Evolutionary conservation across 495 filamentous ascomycete species (phyloP).

Genomic region (Podospora pseudopauciseta): DNA sequence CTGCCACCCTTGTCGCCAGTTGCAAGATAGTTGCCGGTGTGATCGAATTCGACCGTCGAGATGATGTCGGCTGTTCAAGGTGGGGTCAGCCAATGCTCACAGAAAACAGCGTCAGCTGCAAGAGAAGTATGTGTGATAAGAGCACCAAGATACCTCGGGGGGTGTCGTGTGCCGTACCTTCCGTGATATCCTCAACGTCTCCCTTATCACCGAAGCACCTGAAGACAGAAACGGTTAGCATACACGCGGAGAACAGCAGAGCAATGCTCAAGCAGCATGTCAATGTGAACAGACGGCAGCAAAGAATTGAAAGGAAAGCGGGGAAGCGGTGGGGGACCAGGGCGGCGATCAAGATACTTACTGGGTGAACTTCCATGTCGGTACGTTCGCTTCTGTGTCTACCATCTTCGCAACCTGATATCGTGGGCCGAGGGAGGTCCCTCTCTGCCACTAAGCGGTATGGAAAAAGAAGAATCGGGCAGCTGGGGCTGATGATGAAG

Average conservation of each 20-base stretch:
- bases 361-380: conserved; percentile 99
- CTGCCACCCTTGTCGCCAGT: conserved; percentile 97
- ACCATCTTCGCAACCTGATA: conserved; percentile 68
- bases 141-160: conserved; percentile 5
- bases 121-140: neutral
- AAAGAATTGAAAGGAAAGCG: neutral
- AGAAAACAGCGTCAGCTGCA: neutral
- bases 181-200: conserved; percentile 99
- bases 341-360: conserved; percentile 49
- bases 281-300: neutral
- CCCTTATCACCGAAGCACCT: conserved; percentile 99
- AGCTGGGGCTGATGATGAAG: conserved; percentile 18
- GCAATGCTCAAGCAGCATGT: neutral
- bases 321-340: neutral
- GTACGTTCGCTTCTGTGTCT: conserved; percentile 86
- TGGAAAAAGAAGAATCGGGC: conserved; percentile 20
- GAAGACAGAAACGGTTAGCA: conserved; percentile 17
- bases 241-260: neutral
- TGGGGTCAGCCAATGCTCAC: conserved; percentile 24
- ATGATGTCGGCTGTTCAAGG: conserved; percentile 83
- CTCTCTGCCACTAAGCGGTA: conserved; percentile 25
- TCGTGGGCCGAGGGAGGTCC: conserved; percentile 23
- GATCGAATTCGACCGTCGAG: conserved; percentile 98
- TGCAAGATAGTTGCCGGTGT: conserved; percentile 96
- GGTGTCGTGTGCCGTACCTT: conserved; percentile 61